Conservation (phyloP, 805 yeast species). For the Metschnikowia cubensis region DNA sequence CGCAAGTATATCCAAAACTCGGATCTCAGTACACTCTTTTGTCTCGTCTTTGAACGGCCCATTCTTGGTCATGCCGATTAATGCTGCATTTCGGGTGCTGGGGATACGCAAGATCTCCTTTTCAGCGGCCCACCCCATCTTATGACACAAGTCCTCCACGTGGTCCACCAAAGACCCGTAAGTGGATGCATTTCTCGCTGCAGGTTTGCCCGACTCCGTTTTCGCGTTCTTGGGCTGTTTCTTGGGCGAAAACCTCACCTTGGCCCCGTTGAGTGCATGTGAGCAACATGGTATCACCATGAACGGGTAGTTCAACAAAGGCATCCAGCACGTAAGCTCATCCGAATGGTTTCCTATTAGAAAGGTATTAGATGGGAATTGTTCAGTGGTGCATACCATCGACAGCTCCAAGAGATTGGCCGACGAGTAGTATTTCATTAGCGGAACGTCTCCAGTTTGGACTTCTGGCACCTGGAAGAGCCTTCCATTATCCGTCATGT, state of each 20-base stretch:
- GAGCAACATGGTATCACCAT: slow-evolving; percentile 95
- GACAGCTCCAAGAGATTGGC: slow-evolving; percentile 47
- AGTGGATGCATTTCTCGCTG: slow-evolving; percentile 45
- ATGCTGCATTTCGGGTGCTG: slow-evolving; percentile 88
- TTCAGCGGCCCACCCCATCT: slow-evolving; percentile 80
- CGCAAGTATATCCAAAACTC: slow-evolving; percentile 57
- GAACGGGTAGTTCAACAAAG: slow-evolving; percentile 80
- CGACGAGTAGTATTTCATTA: slow-evolving; percentile 55
- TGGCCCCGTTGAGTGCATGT: slow-evolving; percentile 76
- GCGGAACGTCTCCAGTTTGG: slow-evolving; percentile 28
- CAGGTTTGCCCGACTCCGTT: not conserved
- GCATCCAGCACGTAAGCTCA: slow-evolving; percentile 94
- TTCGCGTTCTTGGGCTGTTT: slow-evolving; percentile 9
- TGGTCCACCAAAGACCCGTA: slow-evolving; percentile 87
- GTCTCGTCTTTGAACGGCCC: slow-evolving; percentile 22
- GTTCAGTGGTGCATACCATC: slow-evolving; percentile 53
- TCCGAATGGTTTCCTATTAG: slow-evolving; percentile 94
- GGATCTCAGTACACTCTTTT: slow-evolving; percentile 31
- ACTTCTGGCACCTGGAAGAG: slow-evolving; percentile 50
- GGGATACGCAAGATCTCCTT: slow-evolving; percentile 90
- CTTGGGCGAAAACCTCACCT: slow-evolving; percentile 56
- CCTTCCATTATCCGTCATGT: slow-evolving; percentile 56
- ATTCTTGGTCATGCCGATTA: slow-evolving; percentile 57
- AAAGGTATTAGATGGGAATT: slow-evolving; percentile 68
- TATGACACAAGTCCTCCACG: slow-evolving; percentile 61